Conservation (phyloP, 352 stramenopile genomes). For the Phytophthora aleatoria region DNA sequence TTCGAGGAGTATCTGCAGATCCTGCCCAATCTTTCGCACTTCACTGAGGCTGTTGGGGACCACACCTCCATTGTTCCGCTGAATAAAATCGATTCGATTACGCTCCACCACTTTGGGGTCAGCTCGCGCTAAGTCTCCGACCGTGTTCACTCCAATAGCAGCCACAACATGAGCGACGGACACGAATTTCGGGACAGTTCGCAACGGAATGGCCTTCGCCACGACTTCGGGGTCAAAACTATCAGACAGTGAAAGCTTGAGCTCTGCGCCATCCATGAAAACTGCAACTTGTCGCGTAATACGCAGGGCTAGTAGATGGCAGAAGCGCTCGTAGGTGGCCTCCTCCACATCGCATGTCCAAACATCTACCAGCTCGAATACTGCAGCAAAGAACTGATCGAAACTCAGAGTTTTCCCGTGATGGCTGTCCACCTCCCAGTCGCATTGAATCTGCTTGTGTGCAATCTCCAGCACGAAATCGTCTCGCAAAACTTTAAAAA, state of each 20-base stretch:
- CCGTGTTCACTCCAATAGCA: constrained; percentile 48
- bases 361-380: constrained; percentile 83
- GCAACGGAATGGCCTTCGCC: constrained; percentile 75
- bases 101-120: constrained; percentile 61
- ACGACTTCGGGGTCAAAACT: constrained; percentile 77
- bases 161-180: constrained; percentile 64
- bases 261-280: constrained; percentile 69
- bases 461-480: constrained; percentile 71
- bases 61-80: constrained; percentile 32
- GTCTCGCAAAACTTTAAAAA: constrained; percentile 79
- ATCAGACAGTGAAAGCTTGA: constrained; percentile 74
- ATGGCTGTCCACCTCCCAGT: constrained; percentile 83
- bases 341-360: constrained; percentile 85
- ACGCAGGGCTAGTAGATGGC: constrained; percentile 63
- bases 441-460: constrained; percentile 66
- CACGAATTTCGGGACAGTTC: constrained; percentile 70
- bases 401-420: constrained; percentile 54
- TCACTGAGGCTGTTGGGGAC: constrained; percentile 15
- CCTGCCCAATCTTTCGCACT: constrained; percentile 59
- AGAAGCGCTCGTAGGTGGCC: constrained; percentile 64
- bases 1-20: constrained; percentile 60
- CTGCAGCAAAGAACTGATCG: constrained; percentile 66
- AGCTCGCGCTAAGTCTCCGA: constrained; percentile 66
- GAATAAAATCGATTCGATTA: constrained; percentile 57
- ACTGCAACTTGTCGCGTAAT: constrained; percentile 76